These are phyloP conservation scores for Boletellus ananas DNA, from an alignment of 768 basidiomycete genomes.

Conservation along the genomic window DNA sequence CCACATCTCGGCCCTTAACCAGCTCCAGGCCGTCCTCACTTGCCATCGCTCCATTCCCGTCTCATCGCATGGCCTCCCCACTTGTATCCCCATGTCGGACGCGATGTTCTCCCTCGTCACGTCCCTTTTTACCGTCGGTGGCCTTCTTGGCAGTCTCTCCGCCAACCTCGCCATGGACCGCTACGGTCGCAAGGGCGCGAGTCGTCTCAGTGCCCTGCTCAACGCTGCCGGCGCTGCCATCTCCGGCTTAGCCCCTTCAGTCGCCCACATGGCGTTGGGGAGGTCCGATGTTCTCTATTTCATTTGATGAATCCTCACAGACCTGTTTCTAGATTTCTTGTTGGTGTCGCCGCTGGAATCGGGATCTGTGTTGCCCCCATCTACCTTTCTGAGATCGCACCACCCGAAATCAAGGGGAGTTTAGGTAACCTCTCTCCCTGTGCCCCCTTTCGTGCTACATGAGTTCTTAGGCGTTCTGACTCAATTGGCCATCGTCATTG, in stretches of 20 bases:
- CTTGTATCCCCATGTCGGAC: conserved; percentile 79
- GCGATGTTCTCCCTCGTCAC: conserved; percentile 80
- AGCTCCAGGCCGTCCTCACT: conserved; percentile 74
- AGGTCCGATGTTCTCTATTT: conserved; percentile 42
- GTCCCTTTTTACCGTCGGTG: conserved; percentile 82
- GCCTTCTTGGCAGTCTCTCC: conserved; percentile 69
- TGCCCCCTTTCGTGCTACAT: not conserved
- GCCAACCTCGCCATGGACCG: conserved; percentile 69
- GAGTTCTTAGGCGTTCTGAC: conserved; percentile 62
- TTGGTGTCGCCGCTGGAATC: conserved; percentile 69
- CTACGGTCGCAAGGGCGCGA: conserved; percentile 67
- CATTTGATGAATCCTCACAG: not conserved
- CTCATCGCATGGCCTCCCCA: conserved; percentile 44
- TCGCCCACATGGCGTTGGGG: conserved; percentile 57
- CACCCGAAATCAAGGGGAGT: conserved; percentile 66
- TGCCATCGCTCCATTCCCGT: conserved; percentile 43
- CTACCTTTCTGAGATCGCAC: conserved; percentile 83
- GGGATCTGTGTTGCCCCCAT: conserved; percentile 80
- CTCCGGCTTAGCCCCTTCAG: conserved; percentile 61
- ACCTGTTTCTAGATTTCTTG: conserved; percentile 45
- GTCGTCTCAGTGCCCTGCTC: conserved; percentile 53
- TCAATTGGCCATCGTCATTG: conserved; percentile 78
- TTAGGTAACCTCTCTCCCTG: conserved; percentile 47
- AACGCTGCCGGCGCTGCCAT: conserved; percentile 56
- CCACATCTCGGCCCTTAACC: conserved; percentile 89